phyloP scores from a whole-genome alignment of 768 basidiomycete species.

The Austroboletus eburneus region DNA sequence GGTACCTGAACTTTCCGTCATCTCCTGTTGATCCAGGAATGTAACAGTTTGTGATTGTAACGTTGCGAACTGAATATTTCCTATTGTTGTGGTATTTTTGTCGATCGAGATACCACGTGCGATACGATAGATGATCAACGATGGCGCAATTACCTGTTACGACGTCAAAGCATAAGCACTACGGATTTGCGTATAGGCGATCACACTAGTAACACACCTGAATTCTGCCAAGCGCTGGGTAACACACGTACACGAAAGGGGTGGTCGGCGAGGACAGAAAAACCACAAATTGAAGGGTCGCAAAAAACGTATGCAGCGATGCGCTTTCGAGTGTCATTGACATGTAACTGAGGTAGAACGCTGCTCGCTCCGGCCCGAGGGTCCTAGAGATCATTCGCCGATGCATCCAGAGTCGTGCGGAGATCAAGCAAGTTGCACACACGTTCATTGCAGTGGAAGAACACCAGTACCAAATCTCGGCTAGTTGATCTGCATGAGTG shows the following conservation, averaged over 20 bases:
- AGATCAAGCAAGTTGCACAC: conserved; percentile 12
- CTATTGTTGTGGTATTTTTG: no score
- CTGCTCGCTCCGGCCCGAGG: conserved; percentile 8
- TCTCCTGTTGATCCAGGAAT: no score
- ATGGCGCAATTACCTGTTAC: no score
- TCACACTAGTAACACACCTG: conserved; percentile 9
- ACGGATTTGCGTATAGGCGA: background rate
- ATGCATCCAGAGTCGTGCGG: conserved; percentile 15
- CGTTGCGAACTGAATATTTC: no score
- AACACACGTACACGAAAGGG: conserved; percentile 20
- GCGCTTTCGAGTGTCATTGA: conserved; percentile 27
- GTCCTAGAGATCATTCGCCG: conserved; percentile 7
- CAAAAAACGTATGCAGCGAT: conserved; percentile 13
- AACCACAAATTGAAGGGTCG: conserved; percentile 6
- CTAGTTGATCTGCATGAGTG: background rate
- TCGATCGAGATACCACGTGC: no score
- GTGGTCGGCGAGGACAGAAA: conserved; percentile 14
- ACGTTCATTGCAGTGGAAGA: conserved; percentile 15
- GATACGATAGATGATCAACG: no score
- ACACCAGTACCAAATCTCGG: conserved; percentile 4
- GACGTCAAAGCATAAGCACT: no score
- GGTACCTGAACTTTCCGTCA: no score
- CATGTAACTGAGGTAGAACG: conserved; percentile 21
- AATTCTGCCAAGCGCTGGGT: conserved; percentile 18
- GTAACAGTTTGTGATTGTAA: no score